Conservation (phyloP, 192 early-diverging fungal genomes). For the Mortierella antarctica region DNA sequence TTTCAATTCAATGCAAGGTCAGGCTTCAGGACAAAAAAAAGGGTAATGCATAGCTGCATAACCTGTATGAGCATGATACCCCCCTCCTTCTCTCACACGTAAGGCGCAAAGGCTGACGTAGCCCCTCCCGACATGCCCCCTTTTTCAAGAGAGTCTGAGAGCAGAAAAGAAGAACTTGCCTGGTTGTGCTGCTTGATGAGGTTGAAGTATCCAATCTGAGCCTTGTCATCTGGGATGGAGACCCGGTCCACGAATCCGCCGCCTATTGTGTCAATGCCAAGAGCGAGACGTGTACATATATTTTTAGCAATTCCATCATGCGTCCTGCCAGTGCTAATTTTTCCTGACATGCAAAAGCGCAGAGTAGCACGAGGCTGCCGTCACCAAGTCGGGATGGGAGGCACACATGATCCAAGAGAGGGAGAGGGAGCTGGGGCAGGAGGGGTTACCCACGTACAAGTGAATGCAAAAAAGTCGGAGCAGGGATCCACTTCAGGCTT, state of each 20-base stretch:
- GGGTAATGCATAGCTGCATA: too few species aligned
- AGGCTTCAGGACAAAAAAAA: too few species aligned
- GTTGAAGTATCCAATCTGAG: conserved; percentile 56
- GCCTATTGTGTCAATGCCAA: conserved; percentile 36
- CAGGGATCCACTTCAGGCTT: conserved; percentile 71
- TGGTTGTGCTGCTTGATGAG: conserved; percentile 58
- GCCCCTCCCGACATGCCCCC: too few species aligned
- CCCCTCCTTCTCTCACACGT: too few species aligned
- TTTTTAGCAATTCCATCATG: too few species aligned
- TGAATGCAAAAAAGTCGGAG: conserved; percentile 74
- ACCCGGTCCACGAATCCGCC: conserved; percentile 67
- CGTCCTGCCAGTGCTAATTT: too few species aligned
- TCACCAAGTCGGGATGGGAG: neutral
- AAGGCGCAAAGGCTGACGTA: too few species aligned
- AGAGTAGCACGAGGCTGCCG: too few species aligned
- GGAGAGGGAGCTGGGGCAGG: neutral
- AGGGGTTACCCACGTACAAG: conserved; percentile 55
- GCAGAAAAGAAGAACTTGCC: conserved; percentile 15
- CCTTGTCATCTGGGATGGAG: conserved; percentile 71
- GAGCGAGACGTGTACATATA: neutral
- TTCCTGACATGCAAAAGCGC: too few species aligned
- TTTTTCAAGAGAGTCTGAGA: neutral
- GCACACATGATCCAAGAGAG: neutral
- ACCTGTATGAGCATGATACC: too few species aligned
- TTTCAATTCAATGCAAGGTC: neutral